Evolutionary conservation across 352 stramenopile genomes (phyloP).

Genomic region (Phytopythium vexans): DNA sequence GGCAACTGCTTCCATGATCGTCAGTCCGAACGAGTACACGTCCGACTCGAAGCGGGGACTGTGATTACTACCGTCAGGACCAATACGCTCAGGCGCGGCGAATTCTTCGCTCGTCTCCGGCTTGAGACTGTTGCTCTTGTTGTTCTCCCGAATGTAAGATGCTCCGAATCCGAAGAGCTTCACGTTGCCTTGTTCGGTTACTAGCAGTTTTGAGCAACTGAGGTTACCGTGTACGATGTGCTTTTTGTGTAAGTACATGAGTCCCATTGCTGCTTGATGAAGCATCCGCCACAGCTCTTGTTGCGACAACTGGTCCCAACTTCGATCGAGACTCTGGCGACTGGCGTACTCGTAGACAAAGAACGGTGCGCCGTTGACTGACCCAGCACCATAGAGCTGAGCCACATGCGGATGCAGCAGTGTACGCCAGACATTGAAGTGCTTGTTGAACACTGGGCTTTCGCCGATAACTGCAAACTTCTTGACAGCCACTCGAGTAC

Average conservation of each 20-base stretch:
- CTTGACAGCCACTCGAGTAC: slow-evolving; percentile 19
- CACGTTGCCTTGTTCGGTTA: slow-evolving; percentile 16
- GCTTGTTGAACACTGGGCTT: slow-evolving; percentile 25
- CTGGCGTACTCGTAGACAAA: slow-evolving; percentile 27
- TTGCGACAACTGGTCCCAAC: slow-evolving; percentile 11
- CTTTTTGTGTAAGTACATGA: slow-evolving; percentile 24
- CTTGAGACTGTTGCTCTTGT: slow-evolving; percentile 13
- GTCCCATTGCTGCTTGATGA: slow-evolving; percentile 10
- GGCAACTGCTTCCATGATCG: slow-evolving; percentile 18
- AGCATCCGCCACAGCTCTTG: slow-evolving; percentile 11
- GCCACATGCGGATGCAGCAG: slow-evolving; percentile 24
- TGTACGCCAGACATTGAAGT: slow-evolving; percentile 17
- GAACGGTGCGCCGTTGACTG: slow-evolving; percentile 16
- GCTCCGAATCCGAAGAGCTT: slow-evolving; percentile 32
- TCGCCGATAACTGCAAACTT: slow-evolving; percentile 14
- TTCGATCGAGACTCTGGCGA: slow-evolving; percentile 14
- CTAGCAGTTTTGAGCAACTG: slow-evolving; percentile 32
- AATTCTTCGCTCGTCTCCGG: slow-evolving; percentile 17
- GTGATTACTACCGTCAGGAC: not conserved
- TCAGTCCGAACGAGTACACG: slow-evolving; percentile 32
- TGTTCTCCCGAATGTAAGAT: slow-evolving; percentile 21
- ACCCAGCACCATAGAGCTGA: slow-evolving; percentile 22
- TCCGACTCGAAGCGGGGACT: slow-evolving; percentile 22
- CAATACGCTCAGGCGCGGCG: slow-evolving; percentile 18
- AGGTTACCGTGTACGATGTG: slow-evolving; percentile 33